Evolutionary conservation across 1,284 basidiomycete genomes (phyloP), one percentile per base, ranked within the genome.

Genomic region (Farysia itapuensis): DNA sequence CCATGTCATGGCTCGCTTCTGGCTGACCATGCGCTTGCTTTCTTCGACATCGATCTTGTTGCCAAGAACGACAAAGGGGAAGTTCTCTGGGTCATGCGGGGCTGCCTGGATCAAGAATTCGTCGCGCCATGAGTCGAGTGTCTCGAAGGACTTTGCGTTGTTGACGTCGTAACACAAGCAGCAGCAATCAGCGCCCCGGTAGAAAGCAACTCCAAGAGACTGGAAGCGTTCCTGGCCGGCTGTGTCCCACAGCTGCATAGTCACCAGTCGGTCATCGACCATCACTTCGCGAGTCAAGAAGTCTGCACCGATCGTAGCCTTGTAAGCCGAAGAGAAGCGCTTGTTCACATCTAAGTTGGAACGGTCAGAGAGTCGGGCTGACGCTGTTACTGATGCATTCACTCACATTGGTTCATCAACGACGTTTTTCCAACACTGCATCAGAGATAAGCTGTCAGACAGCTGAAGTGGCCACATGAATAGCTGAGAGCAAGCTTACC

Each of bases 281-380:
- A 96, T 91, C 47, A 98, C 89, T 80, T 98, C 95, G 81, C 97
- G 93, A 44, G 95, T 99, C 67, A 99, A 82, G 38, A 77, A 79
- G 64, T 80, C 78, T 22, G 79, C 78, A 18, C 77, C 78, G 51
- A 79, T 79, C 29, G 74, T 73, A 18, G 70, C 75, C 82, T 98
- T 98, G 84, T 99, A 98, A 79, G 97, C 94, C 79, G 94, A 96
- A 75, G 89, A 94, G 81, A 98, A 99, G 64, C 95, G 88, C 81
- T 97, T 98, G 86, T 98, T 98, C 72, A 99, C 95, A 82, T 97
- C n/a, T n/a, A n/a, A n/a, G n/a, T n/a, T n/a, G n/a, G n/a, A n/a
- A n/a, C n/a, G n/a, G n/a, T n/a, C n/a, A n/a, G n/a, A n/a, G n/a
- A n/a, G n/a, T n/a, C n/a, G n/a, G n/a, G n/a, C n/a, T n/a, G n/a